Evolutionary conservation across 139 green algal species (phyloP).

Genomic region (Pleodorina starrii): DNA sequence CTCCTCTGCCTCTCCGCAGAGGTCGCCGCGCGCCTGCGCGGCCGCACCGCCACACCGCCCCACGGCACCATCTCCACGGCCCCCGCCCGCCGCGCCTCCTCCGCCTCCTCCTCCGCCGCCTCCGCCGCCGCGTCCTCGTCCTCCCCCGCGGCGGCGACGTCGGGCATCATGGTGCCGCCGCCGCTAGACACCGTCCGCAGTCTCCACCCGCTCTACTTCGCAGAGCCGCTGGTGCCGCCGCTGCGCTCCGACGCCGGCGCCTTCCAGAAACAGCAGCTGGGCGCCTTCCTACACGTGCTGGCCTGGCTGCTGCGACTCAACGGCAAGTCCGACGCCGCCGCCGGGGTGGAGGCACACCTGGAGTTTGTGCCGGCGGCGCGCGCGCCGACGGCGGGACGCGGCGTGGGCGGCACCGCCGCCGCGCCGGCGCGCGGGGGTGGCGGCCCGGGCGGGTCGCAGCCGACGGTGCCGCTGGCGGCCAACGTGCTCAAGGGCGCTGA

Average conservation of each 20-base stretch:
- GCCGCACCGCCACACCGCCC: constrained; percentile 25
- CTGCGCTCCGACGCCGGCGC: constrained; percentile 44
- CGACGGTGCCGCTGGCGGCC: constrained; percentile 38
- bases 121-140: not conserved
- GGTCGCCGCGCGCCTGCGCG: not conserved
- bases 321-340: constrained; percentile 34
- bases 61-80: too few species aligned
- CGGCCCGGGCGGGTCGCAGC: too few species aligned
- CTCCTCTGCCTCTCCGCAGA: constrained; percentile 48
- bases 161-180: constrained; percentile 5
- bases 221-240: constrained; percentile 52
- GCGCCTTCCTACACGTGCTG: constrained; percentile 48
- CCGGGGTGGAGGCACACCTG: constrained; percentile 38
- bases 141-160: not conserved
- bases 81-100: not conserved
- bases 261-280: constrained; percentile 66
- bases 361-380: constrained; percentile 26
- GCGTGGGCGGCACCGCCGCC: not conserved
- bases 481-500: constrained; percentile 68
- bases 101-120: not conserved
- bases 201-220: constrained; percentile 67
- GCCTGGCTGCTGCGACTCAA: constrained; percentile 58
- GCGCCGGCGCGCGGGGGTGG: not conserved
- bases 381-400: not conserved
- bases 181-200: constrained; percentile 40